These are phyloP conservation scores for Barbarea vulgaris DNA, from an alignment of 345 rosid genomes.

Conservation along the genomic window DNA sequence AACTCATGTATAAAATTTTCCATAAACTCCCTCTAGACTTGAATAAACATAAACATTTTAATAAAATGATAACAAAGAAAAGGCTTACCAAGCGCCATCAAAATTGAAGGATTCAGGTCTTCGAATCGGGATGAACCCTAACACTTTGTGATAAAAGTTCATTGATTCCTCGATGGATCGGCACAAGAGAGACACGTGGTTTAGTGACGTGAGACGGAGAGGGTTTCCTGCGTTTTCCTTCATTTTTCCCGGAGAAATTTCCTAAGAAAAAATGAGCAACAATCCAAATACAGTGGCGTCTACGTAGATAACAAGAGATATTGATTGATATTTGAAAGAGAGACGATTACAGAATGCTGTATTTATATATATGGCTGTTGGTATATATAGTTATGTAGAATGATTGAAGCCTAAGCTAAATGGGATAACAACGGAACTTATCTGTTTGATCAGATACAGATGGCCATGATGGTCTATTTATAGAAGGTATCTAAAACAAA, in stretches of 20 bases:
- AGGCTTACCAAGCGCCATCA: slow-evolving; percentile 72
- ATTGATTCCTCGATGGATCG: slow-evolving; percentile 65
- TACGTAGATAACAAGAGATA: neutral
- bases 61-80: neutral
- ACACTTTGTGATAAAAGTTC: slow-evolving; percentile 62
- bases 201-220: slow-evolving; percentile 61
- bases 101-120: slow-evolving; percentile 72
- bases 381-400: slow-evolving; percentile 6
- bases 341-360: neutral
- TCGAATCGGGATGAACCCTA: slow-evolving; percentile 70
- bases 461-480: slow-evolving; percentile 19
- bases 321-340: neutral
- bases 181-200: slow-evolving; percentile 73
- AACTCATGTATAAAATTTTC: neutral
- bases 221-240: slow-evolving; percentile 53
- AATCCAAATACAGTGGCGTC: slow-evolving; percentile 2
- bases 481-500: neutral
- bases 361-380: neutral
- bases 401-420: neutral
- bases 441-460: slow-evolving; percentile 3
- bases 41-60: too few species aligned
- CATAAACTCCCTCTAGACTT: neutral
- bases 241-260: slow-evolving; percentile 9
- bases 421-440: slow-evolving; percentile 18
- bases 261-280: neutral